Evolutionary conservation across 129 eudicot genomes (phyloP).

Genomic region (Dittrichia graveolens): DNA sequence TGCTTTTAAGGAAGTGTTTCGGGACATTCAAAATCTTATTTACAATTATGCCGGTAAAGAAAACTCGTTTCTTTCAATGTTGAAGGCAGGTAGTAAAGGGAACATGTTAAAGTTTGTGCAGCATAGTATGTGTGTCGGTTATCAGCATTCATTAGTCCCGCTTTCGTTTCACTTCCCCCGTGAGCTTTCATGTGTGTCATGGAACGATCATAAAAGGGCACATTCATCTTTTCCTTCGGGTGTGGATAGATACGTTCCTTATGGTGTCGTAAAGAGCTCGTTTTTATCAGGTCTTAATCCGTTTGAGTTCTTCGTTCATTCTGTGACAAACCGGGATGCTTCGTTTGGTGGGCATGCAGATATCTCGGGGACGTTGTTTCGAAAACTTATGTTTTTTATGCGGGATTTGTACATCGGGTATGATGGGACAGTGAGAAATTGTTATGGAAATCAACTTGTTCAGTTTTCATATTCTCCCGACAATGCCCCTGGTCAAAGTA

Average conservation of each 20-base stretch:
- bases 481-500: slow-evolving; percentile 22
- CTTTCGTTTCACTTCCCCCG: slow-evolving; percentile 65
- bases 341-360: slow-evolving; percentile 96
- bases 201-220: slow-evolving; percentile 65
- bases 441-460: slow-evolving; percentile 75
- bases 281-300: slow-evolving; percentile 79
- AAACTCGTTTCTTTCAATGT: slow-evolving; percentile 72
- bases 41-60: slow-evolving; percentile 53
- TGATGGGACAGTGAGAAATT: slow-evolving; percentile 85
- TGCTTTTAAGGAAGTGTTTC: slow-evolving; percentile 67
- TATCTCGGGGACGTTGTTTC: slow-evolving; percentile 69
- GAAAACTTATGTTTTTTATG: slow-evolving; percentile 85
- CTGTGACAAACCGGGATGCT: slow-evolving; percentile 74
- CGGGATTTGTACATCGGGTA: slow-evolving; percentile 66
- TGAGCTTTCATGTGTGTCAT: slow-evolving; percentile 66
- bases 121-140: slow-evolving; percentile 82
- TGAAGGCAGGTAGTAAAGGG: slow-evolving; percentile 96
- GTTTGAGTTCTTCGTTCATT: slow-evolving; percentile 70
- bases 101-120: slow-evolving; percentile 69
- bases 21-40: slow-evolving; percentile 68
- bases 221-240: slow-evolving; percentile 28
- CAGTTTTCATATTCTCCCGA: slow-evolving; percentile 55
- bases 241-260: slow-evolving; percentile 60
- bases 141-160: slow-evolving; percentile 76
- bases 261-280: slow-evolving; percentile 55